Evolutionary conservation across 202 grass and related monocot species (phyloP).

Genomic region (Elaeis oleifera): DNA sequence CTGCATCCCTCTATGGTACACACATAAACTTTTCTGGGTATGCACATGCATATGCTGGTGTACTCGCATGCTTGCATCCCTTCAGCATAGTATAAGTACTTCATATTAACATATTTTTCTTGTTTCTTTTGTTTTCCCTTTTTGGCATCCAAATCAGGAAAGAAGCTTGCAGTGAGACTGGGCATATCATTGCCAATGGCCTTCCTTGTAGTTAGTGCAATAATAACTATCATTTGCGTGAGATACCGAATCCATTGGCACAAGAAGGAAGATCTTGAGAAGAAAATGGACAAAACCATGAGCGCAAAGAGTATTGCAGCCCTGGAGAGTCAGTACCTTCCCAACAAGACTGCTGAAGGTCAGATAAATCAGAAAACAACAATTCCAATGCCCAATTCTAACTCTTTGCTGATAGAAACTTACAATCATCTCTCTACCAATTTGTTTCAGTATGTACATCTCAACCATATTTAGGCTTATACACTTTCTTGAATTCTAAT

Average conservation of each 20-base stretch:
- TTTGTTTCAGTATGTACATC: no score
- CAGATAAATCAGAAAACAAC: background rate
- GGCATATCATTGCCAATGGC: slow-evolving; percentile 37
- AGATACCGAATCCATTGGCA: slow-evolving; percentile 24
- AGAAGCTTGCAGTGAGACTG: slow-evolving; percentile 31
- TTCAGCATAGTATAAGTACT: no score
- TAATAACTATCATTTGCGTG: slow-evolving; percentile 21
- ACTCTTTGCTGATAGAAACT: no score
- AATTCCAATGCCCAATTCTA: no score
- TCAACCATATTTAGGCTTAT: no score
- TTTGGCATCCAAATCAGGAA: slow-evolving; percentile 8
- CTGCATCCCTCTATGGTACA: no score
- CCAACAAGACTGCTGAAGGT: slow-evolving; percentile 43
- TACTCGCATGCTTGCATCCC: no score
- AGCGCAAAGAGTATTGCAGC: slow-evolving; percentile 49
- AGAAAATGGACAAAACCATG: slow-evolving; percentile 27
- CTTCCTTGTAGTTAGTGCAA: slow-evolving; percentile 24
- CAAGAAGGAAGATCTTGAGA: slow-evolving; percentile 26
- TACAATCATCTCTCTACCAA: no score
- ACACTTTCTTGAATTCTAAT: background rate
- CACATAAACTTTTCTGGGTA: no score
- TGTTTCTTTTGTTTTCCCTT: background rate
- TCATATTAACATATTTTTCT: no score
- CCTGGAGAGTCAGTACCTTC: slow-evolving; percentile 55
- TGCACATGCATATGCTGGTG: no score